Percentiles rank a stretch among this genome's conserved stretches.
phyloP scores from a whole-genome alignment of 75 land plant genomes.

The Cunninghamia lanceolata region DNA sequence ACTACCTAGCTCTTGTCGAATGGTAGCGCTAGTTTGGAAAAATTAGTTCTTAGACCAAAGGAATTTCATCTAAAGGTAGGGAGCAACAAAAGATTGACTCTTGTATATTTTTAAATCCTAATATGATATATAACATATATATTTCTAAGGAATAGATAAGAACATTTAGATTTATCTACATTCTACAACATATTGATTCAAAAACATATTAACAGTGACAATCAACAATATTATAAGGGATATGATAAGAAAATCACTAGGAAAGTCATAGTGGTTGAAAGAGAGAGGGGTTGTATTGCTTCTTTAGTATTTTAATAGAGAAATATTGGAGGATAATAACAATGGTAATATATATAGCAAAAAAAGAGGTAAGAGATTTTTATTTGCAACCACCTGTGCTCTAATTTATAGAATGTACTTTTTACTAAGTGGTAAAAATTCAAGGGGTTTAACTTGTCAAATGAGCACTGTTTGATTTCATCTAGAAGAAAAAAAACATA shows the following conservation, averaged over 20 bases:
- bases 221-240: not conserved
- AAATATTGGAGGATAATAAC: not conserved
- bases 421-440: no score
- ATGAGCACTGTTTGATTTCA: not conserved
- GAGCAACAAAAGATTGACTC: not conserved
- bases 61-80: no score
- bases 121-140: not conserved
- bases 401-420: not conserved
- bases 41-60: no score
- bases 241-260: not conserved
- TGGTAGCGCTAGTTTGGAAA: no score
- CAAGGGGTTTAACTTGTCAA: not conserved
- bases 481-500: not conserved
- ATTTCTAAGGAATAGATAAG: no score
- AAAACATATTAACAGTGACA: not conserved
- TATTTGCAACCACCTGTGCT: not conserved
- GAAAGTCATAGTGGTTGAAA: not conserved
- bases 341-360: not conserved
- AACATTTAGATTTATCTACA: no score
- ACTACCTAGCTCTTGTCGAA: no score
- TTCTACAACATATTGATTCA: no score
- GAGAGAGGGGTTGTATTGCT: not conserved
- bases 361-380: not conserved
- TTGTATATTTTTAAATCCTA: not conserved
- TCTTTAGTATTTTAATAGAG: not conserved